Percentiles rank a stretch among this genome's conserved stretches.
Conservation (phyloP, 2,329 filamentous ascomycete species). For the Trichocomaceae sp. region DNA sequence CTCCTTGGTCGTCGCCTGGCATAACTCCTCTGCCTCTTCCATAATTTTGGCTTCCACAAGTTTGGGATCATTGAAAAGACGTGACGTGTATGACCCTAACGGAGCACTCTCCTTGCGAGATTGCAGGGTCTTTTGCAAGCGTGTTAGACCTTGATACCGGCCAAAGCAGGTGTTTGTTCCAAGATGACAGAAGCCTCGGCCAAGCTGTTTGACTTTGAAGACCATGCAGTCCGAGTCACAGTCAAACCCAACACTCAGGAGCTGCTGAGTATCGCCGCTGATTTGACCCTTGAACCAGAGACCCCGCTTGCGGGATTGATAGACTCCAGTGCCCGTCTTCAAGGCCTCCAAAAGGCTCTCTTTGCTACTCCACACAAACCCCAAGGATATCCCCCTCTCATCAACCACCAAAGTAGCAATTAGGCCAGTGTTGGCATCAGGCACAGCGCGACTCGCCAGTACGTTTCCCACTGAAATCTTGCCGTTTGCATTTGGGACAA, state of each 20-base stretch:
- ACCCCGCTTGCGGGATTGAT: conserved; percentile 91
- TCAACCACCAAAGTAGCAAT: conserved; percentile 88
- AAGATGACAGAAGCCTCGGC: conserved; percentile 86
- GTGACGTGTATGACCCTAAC: conserved; percentile 83
- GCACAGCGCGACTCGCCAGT: conserved; percentile 67
- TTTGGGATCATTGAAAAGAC: conserved; percentile 86
- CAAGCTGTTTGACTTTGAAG: conserved; percentile 84
- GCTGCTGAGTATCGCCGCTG: conserved; percentile 86
- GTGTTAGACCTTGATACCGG: conserved; percentile 69
- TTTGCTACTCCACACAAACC: conserved; percentile 88
- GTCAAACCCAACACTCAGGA: conserved; percentile 77
- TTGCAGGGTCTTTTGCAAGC: conserved; percentile 78
- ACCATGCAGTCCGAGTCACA: conserved; percentile 90
- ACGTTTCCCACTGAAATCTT: conserved; percentile 63
- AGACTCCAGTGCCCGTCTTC: conserved; percentile 74
- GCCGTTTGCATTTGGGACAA: conserved; percentile 53
- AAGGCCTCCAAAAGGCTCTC: conserved; percentile 85
- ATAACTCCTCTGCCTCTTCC: conserved; percentile 95
- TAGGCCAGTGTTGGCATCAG: conserved; percentile 75
- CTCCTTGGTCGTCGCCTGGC: conserved; percentile 71
- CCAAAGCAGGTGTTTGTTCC: conserved; percentile 92
- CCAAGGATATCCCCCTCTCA: conserved; percentile 74
- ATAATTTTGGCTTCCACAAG: conserved; percentile 92
- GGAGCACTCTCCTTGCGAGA: conserved; percentile 78
- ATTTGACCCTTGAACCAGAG: conserved; percentile 96